Percentiles rank a stretch among this genome's conserved stretches.
phyloP scores from a whole-genome alignment of 2,329 filamentous ascomycete species.

The Pleoardoris graminearum region DNA sequence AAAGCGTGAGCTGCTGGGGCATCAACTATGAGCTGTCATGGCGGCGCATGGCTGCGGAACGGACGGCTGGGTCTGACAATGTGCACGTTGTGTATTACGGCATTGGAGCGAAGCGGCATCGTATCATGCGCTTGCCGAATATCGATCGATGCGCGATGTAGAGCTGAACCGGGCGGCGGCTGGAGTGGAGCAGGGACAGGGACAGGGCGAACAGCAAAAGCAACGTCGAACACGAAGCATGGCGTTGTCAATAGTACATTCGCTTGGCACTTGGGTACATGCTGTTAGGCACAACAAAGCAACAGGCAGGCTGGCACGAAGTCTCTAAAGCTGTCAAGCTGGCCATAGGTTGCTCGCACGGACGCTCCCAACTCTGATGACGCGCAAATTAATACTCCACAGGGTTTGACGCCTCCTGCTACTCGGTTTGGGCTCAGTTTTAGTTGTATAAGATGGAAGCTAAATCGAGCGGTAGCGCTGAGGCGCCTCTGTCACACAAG shows the following conservation, averaged over 20 bases:
- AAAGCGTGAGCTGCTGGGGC: not conserved
- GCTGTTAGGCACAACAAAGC: not conserved
- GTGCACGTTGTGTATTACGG: not conserved
- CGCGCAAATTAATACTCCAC: not conserved
- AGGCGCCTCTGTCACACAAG: constrained; percentile 2
- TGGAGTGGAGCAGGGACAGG: constrained; percentile 1
- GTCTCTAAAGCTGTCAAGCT: not conserved
- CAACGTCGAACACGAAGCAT: not conserved
- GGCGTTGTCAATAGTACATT: not conserved
- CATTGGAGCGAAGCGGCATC: constrained; percentile 9
- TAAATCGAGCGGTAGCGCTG: not conserved
- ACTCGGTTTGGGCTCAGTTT: not conserved
- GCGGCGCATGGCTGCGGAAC: not conserved
- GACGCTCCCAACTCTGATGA: not conserved
- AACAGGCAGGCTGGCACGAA: not conserved
- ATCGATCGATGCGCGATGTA: not conserved
- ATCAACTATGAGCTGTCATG: not conserved
- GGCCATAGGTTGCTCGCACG: not conserved
- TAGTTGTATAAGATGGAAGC: not conserved
- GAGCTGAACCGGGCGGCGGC: not conserved
- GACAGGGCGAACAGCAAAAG: not conserved
- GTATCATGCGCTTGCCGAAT: constrained; percentile 3
- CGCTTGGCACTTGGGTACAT: no score
- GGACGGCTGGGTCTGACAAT: not conserved
- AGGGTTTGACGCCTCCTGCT: not conserved